phyloP scores from a whole-genome alignment of 106 monocot genomes.

The Apostasia ramifera region DNA sequence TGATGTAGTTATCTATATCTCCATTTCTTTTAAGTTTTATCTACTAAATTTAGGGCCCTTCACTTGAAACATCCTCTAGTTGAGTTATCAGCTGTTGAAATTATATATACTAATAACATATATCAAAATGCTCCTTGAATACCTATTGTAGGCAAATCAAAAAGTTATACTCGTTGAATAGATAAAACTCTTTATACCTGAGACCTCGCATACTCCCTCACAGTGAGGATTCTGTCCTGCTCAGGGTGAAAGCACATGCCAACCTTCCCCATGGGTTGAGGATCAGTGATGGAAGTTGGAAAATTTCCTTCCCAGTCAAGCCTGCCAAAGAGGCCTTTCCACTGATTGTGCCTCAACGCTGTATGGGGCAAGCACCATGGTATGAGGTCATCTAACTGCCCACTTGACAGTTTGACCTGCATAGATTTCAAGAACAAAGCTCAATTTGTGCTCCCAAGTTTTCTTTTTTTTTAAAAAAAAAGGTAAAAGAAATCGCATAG shows the following conservation, averaged over 20 bases:
- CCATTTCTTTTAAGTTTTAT: too few relatives aligned
- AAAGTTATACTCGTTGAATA: too few relatives aligned
- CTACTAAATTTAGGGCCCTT: too few relatives aligned
- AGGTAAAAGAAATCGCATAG: slow-evolving; percentile 3
- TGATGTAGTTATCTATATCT: too few relatives aligned
- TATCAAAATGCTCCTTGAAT: too few relatives aligned
- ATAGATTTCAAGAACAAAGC: not conserved
- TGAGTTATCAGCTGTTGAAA: too few relatives aligned
- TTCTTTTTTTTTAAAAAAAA: not conserved
- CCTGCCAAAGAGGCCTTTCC: slow-evolving; percentile 89
- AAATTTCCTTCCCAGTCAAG: slow-evolving; percentile 98
- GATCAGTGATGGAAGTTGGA: slow-evolving; percentile 96
- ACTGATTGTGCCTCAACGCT: slow-evolving; percentile 94
- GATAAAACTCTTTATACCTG: slow-evolving; percentile 38
- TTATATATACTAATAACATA: too few relatives aligned
- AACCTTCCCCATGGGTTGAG: slow-evolving; percentile 99
- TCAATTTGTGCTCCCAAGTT: not conserved
- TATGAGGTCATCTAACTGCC: slow-evolving; percentile 74
- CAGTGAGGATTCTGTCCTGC: slow-evolving; percentile 90
- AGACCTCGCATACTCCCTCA: slow-evolving; percentile 91
- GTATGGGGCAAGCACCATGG: slow-evolving; percentile 96
- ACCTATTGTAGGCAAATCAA: too few relatives aligned
- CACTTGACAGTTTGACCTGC: slow-evolving; percentile 73
- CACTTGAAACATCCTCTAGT: too few relatives aligned
- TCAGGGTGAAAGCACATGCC: slow-evolving; percentile 99